These are phyloP conservation scores for Avicennia marina DNA, from an alignment of 257 asterid genomes.

Conservation along the genomic window DNA sequence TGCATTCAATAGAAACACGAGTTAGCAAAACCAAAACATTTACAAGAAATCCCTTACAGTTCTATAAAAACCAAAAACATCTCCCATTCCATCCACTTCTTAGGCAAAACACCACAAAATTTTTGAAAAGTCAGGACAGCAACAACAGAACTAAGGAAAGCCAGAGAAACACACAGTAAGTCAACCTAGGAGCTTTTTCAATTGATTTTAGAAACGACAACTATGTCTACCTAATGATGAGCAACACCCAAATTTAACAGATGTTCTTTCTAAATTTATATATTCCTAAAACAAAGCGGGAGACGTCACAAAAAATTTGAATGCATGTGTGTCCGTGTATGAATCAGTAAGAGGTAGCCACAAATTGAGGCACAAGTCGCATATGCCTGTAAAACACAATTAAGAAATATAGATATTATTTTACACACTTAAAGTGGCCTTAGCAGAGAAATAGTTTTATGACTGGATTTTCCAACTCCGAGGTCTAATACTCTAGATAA, in stretches of 20 bases:
- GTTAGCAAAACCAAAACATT: too few species aligned
- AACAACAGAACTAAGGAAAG: background rate
- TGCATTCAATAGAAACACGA: too few species aligned
- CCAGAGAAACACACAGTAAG: background rate
- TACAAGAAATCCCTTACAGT: too few species aligned
- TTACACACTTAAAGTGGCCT: background rate
- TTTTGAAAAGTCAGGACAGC: background rate
- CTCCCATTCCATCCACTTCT: background rate
- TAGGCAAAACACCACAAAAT: background rate
- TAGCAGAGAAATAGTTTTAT: background rate
- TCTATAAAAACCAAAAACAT: too few species aligned
- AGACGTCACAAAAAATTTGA: background rate
- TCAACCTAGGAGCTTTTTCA: background rate
- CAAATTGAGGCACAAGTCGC: background rate
- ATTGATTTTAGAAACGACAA: background rate
- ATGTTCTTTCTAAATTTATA: background rate
- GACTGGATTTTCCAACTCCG: background rate
- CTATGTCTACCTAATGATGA: background rate
- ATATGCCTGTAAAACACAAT: background rate
- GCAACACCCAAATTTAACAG: background rate
- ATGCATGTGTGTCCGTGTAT: background rate
- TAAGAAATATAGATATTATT: background rate
- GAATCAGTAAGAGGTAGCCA: background rate
- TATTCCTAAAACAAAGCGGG: background rate
- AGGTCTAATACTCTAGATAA: background rate